Evolutionary conservation across 805 yeast genomes (phyloP).

Genomic region (Komagataella kurtzmanii): DNA sequence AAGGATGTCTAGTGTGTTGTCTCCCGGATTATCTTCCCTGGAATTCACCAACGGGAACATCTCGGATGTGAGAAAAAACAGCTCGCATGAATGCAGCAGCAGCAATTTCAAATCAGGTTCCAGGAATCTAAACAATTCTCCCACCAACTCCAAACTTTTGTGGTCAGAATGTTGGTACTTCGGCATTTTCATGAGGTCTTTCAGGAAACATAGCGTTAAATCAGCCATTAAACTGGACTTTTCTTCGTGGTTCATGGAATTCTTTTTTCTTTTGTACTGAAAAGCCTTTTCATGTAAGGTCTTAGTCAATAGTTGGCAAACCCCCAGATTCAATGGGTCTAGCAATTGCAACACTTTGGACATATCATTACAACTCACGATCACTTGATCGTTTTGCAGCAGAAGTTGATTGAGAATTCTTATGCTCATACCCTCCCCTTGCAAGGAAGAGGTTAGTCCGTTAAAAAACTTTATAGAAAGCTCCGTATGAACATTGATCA

Average conservation of each 20-base stretch:
- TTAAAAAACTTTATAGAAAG: background rate
- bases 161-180: conserved; percentile 3
- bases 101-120: conserved; percentile 16
- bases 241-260: conserved; percentile 3
- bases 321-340: conserved; percentile 26
- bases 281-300: conserved; percentile 13
- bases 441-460: background rate
- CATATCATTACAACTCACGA: conserved; percentile 1
- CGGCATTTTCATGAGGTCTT: background rate
- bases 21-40: conserved; percentile 6
- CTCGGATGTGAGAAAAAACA: conserved; percentile 25
- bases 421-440: background rate
- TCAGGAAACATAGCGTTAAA: conserved; percentile 2
- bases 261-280: background rate
- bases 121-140: conserved; percentile 25
- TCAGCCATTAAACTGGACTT: conserved; percentile 2
- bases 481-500: background rate
- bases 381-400: conserved; percentile 3
- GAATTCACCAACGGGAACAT: conserved; percentile 19
- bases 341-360: conserved; percentile 12
- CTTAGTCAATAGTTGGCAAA: conserved; percentile 25
- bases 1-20: conserved; percentile 22
- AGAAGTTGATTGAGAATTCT: conserved; percentile 7
- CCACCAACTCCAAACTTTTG: conserved; percentile 11
- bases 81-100: conserved; percentile 23